Percentiles rank a stretch among this genome's conserved stretches.
phyloP scores from a whole-genome alignment of 176 grass and related monocot genomes.

The Chloris gayana region DNA sequence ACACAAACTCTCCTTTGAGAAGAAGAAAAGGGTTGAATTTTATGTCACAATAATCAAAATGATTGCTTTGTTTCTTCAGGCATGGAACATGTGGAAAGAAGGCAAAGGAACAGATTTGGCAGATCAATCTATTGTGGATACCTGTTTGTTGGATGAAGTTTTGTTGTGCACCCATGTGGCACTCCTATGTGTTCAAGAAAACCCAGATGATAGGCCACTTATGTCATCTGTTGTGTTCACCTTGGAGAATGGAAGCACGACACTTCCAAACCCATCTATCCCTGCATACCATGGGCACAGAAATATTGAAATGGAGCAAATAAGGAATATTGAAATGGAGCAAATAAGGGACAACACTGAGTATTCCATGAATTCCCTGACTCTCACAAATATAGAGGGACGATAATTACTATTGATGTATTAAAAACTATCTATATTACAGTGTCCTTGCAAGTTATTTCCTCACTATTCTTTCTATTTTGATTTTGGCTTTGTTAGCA shows the following conservation, averaged over 20 bases:
- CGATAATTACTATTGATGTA: background rate
- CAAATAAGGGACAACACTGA: background rate
- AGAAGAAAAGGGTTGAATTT: too few species aligned
- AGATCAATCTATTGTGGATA: slow-evolving; percentile 37
- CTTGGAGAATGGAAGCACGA: slow-evolving; percentile 40
- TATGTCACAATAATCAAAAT: background rate
- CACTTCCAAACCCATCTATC: background rate
- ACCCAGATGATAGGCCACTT: slow-evolving; percentile 44
- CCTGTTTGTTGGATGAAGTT: slow-evolving; percentile 36
- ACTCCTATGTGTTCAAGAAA: slow-evolving; percentile 48
- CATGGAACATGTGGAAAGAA: slow-evolving; percentile 53
- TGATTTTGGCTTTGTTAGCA: background rate
- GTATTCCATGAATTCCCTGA: background rate
- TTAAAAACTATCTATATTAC: background rate
- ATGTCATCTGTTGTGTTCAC: slow-evolving; percentile 41
- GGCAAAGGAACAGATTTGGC: slow-evolving; percentile 36
- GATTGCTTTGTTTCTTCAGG: slow-evolving; percentile 9
- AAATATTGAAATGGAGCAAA: background rate
- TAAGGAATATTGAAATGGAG: background rate
- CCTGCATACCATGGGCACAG: background rate
- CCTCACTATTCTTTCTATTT: background rate
- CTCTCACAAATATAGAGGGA: slow-evolving; percentile 16
- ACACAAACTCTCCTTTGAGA: too few species aligned
- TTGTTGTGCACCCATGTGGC: slow-evolving; percentile 40
- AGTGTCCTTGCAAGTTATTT: background rate